Evolutionary conservation across 768 basidiomycete genomes (phyloP), one percentile per base, ranked within the genome.

Genomic region (Macrocybe gigantea): DNA sequence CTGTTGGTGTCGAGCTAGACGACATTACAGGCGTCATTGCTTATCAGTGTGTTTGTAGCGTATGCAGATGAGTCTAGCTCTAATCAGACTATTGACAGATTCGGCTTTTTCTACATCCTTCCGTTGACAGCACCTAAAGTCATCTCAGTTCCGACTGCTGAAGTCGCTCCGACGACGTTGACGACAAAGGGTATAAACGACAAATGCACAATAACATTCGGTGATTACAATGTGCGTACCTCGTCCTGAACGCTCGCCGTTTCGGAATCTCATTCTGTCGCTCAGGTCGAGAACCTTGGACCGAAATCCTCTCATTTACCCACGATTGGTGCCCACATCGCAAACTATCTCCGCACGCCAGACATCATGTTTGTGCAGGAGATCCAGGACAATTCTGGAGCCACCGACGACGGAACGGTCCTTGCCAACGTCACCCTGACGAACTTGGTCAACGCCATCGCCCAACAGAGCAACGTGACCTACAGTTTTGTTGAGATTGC

Each of bases 331-430:
- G 52, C 62, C 9, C 82, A 83, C 53, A 81, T 83, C 44, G 71
- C 65, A 8, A 64, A 67, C 15, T 63, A 66, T 49, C 69, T 84
- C 11, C 61, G 64, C 12, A 68, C 72, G 0, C 81, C 82, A 1
- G 80, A 83, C 55, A 68, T 84, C 45, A 59, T 84, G 52, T 81
- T 82, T 59, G 53, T 84, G 6, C 81, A 84, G 61, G 82, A 84
- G 54, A 76, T 84, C 12, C 79, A 82, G 54, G 80, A 81, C 59
- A 75, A 81, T 59, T 72, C 70, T 2, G 80, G 80, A 5, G 55
- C 71, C 1, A 72, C 60, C 0, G 60, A 82, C 55, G 72, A 82
- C 55, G 82, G 81, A 13, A 69, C 69, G 5, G 77, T 80, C 39
- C 65, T 58, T 44, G 79, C 77, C 7, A 76, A 78, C 57, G 55